phyloP scores from a whole-genome alignment of 176 grass and related monocot species.

The Chloris gayana region DNA sequence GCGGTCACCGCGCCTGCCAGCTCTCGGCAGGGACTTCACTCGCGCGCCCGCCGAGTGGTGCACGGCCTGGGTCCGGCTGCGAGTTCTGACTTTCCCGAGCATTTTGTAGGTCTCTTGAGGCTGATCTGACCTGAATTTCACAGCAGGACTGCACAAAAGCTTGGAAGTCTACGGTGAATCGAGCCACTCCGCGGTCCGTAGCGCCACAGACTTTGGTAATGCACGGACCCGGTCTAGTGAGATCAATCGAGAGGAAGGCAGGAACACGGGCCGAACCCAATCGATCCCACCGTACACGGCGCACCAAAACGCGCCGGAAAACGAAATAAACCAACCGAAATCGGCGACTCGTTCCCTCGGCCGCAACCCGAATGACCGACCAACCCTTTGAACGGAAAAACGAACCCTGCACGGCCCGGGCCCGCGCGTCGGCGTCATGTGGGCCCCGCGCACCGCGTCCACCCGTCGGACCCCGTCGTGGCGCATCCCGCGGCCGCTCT shows the following conservation, averaged over 20 bases:
- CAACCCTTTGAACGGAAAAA: slow-evolving; percentile 24
- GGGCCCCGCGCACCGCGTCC: neutral
- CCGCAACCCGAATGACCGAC: neutral
- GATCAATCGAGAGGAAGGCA: neutral
- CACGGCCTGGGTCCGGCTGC: neutral
- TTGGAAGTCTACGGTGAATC: neutral
- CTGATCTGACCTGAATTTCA: neutral
- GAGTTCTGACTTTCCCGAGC: neutral
- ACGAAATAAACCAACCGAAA: slow-evolving; percentile 30
- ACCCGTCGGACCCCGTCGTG: slow-evolving; percentile 20
- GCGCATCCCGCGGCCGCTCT: slow-evolving; percentile 38
- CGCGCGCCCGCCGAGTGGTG: neutral
- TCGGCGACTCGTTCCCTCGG: neutral
- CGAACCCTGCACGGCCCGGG: neutral
- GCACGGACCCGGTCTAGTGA: neutral
- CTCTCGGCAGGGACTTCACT: neutral
- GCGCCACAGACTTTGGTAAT: neutral
- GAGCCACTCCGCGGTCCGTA: neutral
- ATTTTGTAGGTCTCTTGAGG: neutral
- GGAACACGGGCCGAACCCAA: too few relatives aligned
- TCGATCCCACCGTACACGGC: neutral
- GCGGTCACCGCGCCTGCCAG: neutral
- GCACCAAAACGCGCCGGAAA: neutral
- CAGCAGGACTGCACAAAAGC: neutral
- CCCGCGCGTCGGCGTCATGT: neutral